Evolutionary conservation across 2,329 filamentous ascomycete species (phyloP), one percentile per base, ranked within the genome.

Genomic region (Aspergillus oerlinghausenensis): DNA sequence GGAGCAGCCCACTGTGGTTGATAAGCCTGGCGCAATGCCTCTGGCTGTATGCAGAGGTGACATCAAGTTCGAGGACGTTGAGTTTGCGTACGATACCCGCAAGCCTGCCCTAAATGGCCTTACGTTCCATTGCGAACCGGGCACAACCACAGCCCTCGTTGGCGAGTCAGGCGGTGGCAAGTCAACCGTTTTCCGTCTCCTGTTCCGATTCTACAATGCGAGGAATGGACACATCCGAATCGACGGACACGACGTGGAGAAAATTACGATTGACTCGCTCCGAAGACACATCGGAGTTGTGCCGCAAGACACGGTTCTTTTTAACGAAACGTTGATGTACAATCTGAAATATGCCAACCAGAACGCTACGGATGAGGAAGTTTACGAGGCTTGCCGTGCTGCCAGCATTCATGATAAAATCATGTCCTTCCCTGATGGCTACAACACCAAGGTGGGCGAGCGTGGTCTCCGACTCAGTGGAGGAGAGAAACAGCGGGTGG

Each of bases 151-250:
- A 5, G 94, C 94, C 0, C 87, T 99, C 62, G 94, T 99, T 19
- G 94, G 94, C 61, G 93, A 97, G 73, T 97, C 93, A 32, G 94
- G 94, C 49, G 94, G 94, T 57, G 94, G 94, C 63, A 99, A 99
- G 74, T 97, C 93, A 2, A 99, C 94, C 0, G 84, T 99, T 26
- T 97, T 99, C 79, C 88, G 94, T 51, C 83, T 97, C 50, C 86
- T 99, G 71, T 97, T 96, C 80, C 89, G 94, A 19, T 99, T 97
- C 75, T 99, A 97, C 79, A 95, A 97, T 70, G 85, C 88, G 54
- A 81, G 87, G 52, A 83, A 85, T 52, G 94, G 94, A 38, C 85
- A 81, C 67, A 96, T 97, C 56, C 84, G 88, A 68, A 80, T 99
- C 54, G 94, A 97, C 69, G 91, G 88, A 7, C 84, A 87, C 58